phyloP scores from a whole-genome alignment of 208 protist genomes.

The Leishmania mexicana region DNA sequence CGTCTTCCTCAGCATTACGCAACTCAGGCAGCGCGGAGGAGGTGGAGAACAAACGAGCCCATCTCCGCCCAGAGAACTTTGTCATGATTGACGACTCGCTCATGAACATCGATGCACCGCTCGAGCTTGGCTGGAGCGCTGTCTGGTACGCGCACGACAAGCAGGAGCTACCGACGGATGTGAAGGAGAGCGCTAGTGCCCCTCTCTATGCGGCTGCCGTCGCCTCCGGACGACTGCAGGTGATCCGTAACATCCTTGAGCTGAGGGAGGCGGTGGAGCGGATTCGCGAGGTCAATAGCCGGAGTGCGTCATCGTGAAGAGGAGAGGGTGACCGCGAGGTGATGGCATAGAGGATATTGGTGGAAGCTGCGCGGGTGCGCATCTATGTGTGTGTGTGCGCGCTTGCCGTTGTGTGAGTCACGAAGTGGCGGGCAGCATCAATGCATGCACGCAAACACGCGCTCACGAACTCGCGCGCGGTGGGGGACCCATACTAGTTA shows the following conservation, averaged over 20 bases:
- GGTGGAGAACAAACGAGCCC: conserved; percentile 29
- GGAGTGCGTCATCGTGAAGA: not conserved
- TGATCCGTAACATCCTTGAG: conserved; percentile 57
- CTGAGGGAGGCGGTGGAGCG: conserved; percentile 48
- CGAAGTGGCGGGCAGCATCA: not conserved
- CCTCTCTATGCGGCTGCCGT: conserved; percentile 38
- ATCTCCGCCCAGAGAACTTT: conserved; percentile 34
- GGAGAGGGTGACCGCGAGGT: not conserved
- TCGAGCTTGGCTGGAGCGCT: conserved; percentile 64
- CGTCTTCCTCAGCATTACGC: not conserved
- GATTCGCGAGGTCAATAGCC: conserved; percentile 19
- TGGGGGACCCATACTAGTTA: not conserved
- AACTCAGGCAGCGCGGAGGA: conserved; percentile 9
- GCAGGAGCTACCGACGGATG: conserved; percentile 31
- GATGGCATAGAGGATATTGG: not conserved
- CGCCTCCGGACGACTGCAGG: conserved; percentile 38
- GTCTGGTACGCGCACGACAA: conserved; percentile 69
- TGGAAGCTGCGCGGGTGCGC: not conserved
- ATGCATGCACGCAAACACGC: not conserved
- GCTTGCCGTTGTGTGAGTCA: not conserved
- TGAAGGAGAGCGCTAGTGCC: conserved; percentile 8
- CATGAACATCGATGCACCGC: conserved; percentile 70
- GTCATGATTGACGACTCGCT: conserved; percentile 85
- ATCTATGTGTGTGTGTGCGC: not conserved
- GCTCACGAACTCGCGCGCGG: not conserved